Conservation (phyloP, 2,329 filamentous ascomycete genomes). For the Hirsutella rhossiliensis region DNA sequence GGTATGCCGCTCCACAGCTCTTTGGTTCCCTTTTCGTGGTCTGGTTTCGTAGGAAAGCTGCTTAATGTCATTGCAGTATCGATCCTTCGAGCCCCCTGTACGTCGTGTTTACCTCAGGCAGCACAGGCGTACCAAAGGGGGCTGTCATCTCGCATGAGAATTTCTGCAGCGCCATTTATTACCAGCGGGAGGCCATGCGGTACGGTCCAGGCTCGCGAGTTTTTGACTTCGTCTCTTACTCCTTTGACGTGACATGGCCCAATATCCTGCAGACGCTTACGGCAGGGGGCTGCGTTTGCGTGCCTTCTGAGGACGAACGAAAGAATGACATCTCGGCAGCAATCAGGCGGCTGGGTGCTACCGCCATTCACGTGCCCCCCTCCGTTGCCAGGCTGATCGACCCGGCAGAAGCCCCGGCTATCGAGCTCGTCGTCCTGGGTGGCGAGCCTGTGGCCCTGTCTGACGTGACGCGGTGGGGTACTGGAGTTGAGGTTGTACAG, state of each 20-base stretch:
- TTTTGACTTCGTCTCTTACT: conserved; percentile 5
- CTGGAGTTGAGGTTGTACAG: background rate
- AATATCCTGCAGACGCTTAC: conserved; percentile 3
- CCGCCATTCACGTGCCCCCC: background rate
- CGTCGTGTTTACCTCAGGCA: conserved; percentile 9
- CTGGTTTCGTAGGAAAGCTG: too few relatives aligned
- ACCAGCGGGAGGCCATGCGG: conserved; percentile 1
- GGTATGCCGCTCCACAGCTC: background rate
- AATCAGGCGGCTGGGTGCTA: background rate
- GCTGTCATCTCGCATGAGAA: conserved; percentile 7
- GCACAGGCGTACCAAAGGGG: conserved; percentile 10
- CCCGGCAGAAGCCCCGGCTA: background rate
- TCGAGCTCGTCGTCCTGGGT: background rate
- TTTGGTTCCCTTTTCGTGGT: background rate
- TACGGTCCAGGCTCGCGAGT: conserved; percentile 2
- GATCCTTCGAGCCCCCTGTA: conserved; percentile 1
- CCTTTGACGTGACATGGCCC: conserved; percentile 5
- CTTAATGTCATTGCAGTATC: background rate
- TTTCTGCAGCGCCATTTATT: conserved; percentile 2
- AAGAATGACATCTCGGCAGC: conserved; percentile 1
- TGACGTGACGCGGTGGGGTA: background rate
- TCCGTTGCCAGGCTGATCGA: background rate
- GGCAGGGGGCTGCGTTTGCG: conserved; percentile 6
- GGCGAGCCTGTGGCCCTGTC: background rate
- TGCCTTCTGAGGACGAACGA: conserved; percentile 4